phyloP scores from a whole-genome alignment of 2,329 filamentous ascomycete genomes.

The Ceratocystis harringtonii region DNA sequence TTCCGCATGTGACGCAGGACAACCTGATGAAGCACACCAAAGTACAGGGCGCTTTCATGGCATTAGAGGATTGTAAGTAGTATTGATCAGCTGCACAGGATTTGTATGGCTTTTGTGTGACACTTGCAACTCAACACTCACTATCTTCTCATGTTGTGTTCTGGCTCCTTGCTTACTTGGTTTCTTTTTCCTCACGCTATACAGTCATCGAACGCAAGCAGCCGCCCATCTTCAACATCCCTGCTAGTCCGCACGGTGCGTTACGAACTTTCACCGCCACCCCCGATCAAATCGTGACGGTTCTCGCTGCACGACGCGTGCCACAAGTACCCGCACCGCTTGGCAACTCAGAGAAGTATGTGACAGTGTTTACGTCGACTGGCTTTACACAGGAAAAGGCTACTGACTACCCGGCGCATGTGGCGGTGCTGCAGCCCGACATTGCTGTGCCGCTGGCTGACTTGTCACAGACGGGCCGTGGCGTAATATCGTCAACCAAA shows the following conservation, averaged over 20 bases:
- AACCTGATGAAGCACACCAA: slow-evolving; percentile 50
- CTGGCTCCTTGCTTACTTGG: neutral
- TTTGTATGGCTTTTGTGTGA: neutral
- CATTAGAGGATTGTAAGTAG: slow-evolving; percentile 77
- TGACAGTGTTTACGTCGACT: slow-evolving; percentile 72
- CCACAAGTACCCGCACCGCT: slow-evolving; percentile 59
- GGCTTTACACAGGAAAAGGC: slow-evolving; percentile 62
- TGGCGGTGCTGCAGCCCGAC: slow-evolving; percentile 57
- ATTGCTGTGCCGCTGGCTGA: slow-evolving; percentile 69
- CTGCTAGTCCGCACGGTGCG: slow-evolving; percentile 32
- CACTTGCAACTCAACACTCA: neutral
- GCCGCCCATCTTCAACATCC: slow-evolving; percentile 35
- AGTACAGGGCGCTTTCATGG: slow-evolving; percentile 60
- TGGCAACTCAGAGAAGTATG: slow-evolving; percentile 52
- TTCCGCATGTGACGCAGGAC: slow-evolving; percentile 85
- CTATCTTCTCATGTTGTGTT: neutral
- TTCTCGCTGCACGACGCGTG: slow-evolving; percentile 64
- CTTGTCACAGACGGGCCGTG: slow-evolving; percentile 35
- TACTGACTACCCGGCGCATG: slow-evolving; percentile 51
- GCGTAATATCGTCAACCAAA: slow-evolving; percentile 44
- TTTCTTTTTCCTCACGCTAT: neutral
- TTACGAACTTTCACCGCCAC: slow-evolving; percentile 66
- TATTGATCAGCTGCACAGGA: slow-evolving; percentile 13
- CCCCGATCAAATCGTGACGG: slow-evolving; percentile 46
- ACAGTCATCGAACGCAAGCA: slow-evolving; percentile 40